A percentile compares a stretch with the other conserved stretches of the same genome.
Evolutionary conservation across 139 green algal genomes (phyloP).

Genomic region (Closterium sp.): DNA sequence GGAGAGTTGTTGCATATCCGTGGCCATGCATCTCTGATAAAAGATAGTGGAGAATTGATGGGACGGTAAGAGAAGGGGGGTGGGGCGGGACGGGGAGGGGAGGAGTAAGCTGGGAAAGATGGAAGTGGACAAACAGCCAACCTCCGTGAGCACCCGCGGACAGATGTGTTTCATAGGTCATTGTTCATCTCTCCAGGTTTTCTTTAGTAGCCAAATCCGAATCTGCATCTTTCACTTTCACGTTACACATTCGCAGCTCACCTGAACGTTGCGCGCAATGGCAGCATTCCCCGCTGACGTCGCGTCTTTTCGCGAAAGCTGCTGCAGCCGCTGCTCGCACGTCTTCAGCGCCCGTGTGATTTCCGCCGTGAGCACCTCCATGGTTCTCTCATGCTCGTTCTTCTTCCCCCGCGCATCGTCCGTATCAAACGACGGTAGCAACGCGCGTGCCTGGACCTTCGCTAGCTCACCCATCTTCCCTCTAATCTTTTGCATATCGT

Average conservation of each 20-base stretch:
- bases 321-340: slow-evolving; percentile 45
- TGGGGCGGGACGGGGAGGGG: background rate
- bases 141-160: background rate
- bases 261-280: slow-evolving; percentile 54
- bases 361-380: slow-evolving; percentile 57
- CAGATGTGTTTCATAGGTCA: background rate
- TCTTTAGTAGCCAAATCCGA: background rate
- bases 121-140: background rate
- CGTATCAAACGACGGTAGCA: slow-evolving; percentile 59
- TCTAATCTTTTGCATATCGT: slow-evolving; percentile 32
- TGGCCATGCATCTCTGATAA: slow-evolving; percentile 49
- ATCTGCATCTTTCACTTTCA: background rate
- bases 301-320: background rate
- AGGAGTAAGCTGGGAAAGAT: background rate
- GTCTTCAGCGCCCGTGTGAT: slow-evolving; percentile 50
- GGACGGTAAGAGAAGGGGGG: background rate
- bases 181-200: background rate
- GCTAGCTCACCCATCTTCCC: slow-evolving; percentile 55
- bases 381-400: slow-evolving; percentile 41
- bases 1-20: slow-evolving; percentile 55
- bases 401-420: background rate
- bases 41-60: background rate
- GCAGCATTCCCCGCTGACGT: slow-evolving; percentile 21
- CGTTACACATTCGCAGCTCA: background rate
- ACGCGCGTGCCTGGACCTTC: slow-evolving; percentile 49